Percentiles rank a stretch among this genome's conserved stretches.
Evolutionary conservation across 176 grass and related monocot genomes (phyloP).

Genomic region (bread wheat (Triticum aestivum)): DNA sequence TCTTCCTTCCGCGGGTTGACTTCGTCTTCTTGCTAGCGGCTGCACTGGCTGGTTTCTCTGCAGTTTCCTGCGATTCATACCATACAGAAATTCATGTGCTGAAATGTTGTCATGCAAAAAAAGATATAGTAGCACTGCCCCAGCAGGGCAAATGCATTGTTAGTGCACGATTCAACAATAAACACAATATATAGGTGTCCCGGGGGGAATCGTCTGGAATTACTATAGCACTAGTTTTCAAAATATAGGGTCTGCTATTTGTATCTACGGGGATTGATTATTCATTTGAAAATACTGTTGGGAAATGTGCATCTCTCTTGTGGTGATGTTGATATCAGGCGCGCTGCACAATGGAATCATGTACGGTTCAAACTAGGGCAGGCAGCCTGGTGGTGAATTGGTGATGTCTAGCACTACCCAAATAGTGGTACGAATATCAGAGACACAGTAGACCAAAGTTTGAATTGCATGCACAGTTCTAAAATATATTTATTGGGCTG

Average conservation of each 20-base stretch:
- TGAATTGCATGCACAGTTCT: background rate
- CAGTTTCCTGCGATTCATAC: constrained; percentile 22
- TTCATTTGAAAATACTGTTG: background rate
- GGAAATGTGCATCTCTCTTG: background rate
- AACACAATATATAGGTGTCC: background rate
- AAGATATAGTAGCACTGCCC: background rate
- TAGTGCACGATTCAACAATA: background rate
- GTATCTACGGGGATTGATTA: background rate
- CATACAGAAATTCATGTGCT: background rate
- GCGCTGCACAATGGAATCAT: background rate
- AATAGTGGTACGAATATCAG: background rate
- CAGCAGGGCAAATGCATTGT: background rate
- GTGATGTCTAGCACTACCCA: background rate
- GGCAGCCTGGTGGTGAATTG: background rate
- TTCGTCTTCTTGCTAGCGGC: constrained; percentile 45
- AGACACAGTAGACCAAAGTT: background rate
- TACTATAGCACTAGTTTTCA: background rate
- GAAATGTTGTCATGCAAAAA: background rate
- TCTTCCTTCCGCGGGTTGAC: constrained; percentile 40
- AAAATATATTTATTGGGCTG: background rate
- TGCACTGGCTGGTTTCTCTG: constrained; percentile 38
- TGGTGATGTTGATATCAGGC: background rate
- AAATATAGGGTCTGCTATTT: background rate
- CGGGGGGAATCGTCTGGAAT: background rate
- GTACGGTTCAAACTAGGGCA: background rate